Percentiles rank a stretch among this genome's conserved stretches.
Conservation (phyloP, 140 eudicot genomes). For the Senecio squalidus region DNA sequence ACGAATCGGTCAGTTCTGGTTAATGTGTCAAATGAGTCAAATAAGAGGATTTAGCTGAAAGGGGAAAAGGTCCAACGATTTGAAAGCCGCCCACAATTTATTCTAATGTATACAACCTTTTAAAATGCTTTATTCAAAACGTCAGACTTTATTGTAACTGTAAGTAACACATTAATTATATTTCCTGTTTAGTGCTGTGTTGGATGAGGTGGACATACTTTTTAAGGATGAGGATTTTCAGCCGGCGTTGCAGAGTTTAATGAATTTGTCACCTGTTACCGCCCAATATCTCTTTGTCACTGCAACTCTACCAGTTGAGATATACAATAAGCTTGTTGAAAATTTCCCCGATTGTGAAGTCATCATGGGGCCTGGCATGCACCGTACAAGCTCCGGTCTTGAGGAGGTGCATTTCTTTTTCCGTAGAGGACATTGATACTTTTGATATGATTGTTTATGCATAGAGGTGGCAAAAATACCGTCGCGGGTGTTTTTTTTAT, state of each 20-base stretch:
- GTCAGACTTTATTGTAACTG: no score
- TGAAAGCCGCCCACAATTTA: no score
- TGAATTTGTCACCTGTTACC: conserved; percentile 64
- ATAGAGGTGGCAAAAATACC: no score
- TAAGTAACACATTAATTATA: no score
- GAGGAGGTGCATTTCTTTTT: conserved; percentile 58
- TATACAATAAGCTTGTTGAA: conserved; percentile 81
- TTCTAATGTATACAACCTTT: no score
- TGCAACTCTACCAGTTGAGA: conserved; percentile 81
- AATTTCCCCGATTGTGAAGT: conserved; percentile 80
- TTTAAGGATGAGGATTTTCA: conserved; percentile 87
- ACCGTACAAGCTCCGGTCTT: conserved; percentile 87
- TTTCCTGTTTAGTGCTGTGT: conserved; percentile 65
- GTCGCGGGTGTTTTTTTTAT: no score
- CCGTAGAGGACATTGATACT: neutral
- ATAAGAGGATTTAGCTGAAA: no score
- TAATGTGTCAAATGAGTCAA: no score
- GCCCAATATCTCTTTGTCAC: conserved; percentile 93
- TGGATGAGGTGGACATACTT: conserved; percentile 96
- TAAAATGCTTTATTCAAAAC: no score
- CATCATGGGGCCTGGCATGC: conserved; percentile 91
- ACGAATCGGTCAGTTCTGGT: no score
- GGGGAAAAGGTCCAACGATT: no score
- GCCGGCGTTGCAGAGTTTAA: conserved; percentile 63
- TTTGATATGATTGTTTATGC: no score